phyloP scores from a whole-genome alignment of 2,329 filamentous ascomycete genomes.

The Graphilbum ipis-grandicollis region DNA sequence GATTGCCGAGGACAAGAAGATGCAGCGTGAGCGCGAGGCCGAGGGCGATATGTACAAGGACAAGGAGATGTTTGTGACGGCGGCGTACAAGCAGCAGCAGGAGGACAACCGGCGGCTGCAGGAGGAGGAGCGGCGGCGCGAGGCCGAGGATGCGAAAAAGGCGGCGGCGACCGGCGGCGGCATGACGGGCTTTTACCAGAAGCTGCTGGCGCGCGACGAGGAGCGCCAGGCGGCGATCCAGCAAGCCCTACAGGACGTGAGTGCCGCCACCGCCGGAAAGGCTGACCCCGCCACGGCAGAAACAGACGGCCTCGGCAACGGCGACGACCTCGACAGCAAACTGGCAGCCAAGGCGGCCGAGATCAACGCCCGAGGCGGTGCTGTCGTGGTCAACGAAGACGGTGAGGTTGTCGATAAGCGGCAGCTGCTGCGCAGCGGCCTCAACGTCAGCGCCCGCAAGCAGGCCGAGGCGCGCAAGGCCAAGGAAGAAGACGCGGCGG shows the following conservation, averaged over 20 bases:
- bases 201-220: slow-evolving; percentile 54
- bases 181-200: slow-evolving; percentile 65
- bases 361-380: slow-evolving; percentile 42
- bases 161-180: slow-evolving; percentile 42
- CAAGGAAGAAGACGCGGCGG: neutral
- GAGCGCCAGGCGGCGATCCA: slow-evolving; percentile 51
- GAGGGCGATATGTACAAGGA: slow-evolving; percentile 69
- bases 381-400: slow-evolving; percentile 61
- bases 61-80: slow-evolving; percentile 76
- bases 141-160: slow-evolving; percentile 47
- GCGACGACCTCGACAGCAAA: slow-evolving; percentile 28
- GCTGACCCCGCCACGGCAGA: too few relatives aligned
- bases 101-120: slow-evolving; percentile 55
- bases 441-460: slow-evolving; percentile 54
- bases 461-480: slow-evolving; percentile 23
- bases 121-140: slow-evolving; percentile 49
- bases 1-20: slow-evolving; percentile 64
- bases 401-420: slow-evolving; percentile 71
- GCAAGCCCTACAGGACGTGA: slow-evolving; percentile 50
- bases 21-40: slow-evolving; percentile 59
- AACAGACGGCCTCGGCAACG: slow-evolving; percentile 16
- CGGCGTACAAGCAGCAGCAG: slow-evolving; percentile 66
- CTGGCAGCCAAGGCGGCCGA: slow-evolving; percentile 50
- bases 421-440: slow-evolving; percentile 57
- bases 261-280: too few relatives aligned